These are phyloP conservation scores for Hypoxylon lienhwacheense DNA, from an alignment of 495 filamentous ascomycete genomes.

Conservation along the genomic window DNA sequence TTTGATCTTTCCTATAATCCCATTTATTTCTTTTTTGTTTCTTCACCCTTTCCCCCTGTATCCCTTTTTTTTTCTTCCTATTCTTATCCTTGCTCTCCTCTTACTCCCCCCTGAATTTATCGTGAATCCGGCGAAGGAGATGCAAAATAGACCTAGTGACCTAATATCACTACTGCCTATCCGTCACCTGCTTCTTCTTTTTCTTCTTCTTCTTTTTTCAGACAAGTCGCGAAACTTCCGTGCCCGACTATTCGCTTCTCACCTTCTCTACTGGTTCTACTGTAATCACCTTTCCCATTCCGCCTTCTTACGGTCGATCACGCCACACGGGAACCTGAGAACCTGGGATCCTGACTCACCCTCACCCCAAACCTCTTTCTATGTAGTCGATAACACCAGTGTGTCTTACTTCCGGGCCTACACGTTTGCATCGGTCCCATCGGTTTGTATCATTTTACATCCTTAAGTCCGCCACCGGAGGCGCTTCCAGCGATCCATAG, in stretches of 20 bases:
- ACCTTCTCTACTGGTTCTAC: constrained; percentile 20
- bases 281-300: not conserved
- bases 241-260: constrained; percentile 1
- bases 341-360: constrained; percentile 27
- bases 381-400: constrained; percentile 6
- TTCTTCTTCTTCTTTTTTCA: too few relatives aligned
- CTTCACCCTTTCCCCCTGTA: not conserved
- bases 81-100: constrained; percentile 3
- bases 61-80: not conserved
- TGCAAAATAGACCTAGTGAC: too few relatives aligned
- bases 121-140: too few relatives aligned
- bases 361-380: constrained; percentile 2
- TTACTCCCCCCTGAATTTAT: constrained; percentile 14
- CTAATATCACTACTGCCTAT: not conserved
- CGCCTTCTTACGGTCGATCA: constrained; percentile 14
- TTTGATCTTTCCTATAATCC: not conserved
- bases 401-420: constrained; percentile 14
- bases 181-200: constrained; percentile 22
- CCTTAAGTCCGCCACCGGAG: constrained; percentile 8
- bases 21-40: not conserved
- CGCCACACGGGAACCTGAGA: constrained; percentile 19
- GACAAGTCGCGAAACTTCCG: constrained; percentile 2
- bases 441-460: too few relatives aligned
- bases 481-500: too few relatives aligned
- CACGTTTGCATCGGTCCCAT: constrained; percentile 5